Evolutionary conservation across 2,329 filamentous ascomycete species (phyloP), one percentile per base, ranked within the genome.

Genomic region (Ramularia collo-cygni): DNA sequence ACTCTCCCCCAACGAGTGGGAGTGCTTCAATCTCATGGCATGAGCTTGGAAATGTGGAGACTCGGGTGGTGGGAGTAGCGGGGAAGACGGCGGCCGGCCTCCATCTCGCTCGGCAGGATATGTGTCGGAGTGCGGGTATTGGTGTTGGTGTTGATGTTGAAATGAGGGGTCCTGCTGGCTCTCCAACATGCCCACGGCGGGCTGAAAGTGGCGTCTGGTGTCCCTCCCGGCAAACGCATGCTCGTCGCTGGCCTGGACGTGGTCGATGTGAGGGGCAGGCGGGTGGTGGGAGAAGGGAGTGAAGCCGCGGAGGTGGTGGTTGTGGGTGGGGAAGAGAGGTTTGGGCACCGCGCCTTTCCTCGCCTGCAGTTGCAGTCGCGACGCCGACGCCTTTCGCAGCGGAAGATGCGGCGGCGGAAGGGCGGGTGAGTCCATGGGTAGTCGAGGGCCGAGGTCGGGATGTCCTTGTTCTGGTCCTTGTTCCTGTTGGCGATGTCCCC

Each of bases 371-470:
- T 64, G 60, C 9, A 63, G 61, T 16, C 38, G 41, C 39, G 43
- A 41, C 13, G 67, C 60, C 1, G 66, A 64, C 21, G 63, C 59
- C 45, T 65, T 64, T 16, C 67, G 61, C 9, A 64, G 54, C 16
- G 60, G 55, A 15, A 65, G 59, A 40, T 69, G 64, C 27, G 67
- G 66, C 35, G 64, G 63, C 18, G 65, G 63, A 8, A 33, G 17
- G 7, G 29, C n/a, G n/a, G n/a, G n/a, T n/a, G n/a, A n/a, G n/a
- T n/a, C n/a, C n/a, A n/a, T n/a, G n/a, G n/a, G n/a, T n/a, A n/a
- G n/a, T n/a, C n/a, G n/a, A n/a, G n/a, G n/a, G n/a, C n/a, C n/a
- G n/a, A n/a, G n/a, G n/a, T n/a, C n/a, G n/a, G n/a, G n/a, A n/a
- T n/a, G n/a, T n/a, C n/a, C n/a, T n/a, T n/a, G n/a, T n/a, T n/a